Base-by-base conservation (phyloP, 2,329 filamentous ascomycete species). In the Byssothecium circinans region DNA sequence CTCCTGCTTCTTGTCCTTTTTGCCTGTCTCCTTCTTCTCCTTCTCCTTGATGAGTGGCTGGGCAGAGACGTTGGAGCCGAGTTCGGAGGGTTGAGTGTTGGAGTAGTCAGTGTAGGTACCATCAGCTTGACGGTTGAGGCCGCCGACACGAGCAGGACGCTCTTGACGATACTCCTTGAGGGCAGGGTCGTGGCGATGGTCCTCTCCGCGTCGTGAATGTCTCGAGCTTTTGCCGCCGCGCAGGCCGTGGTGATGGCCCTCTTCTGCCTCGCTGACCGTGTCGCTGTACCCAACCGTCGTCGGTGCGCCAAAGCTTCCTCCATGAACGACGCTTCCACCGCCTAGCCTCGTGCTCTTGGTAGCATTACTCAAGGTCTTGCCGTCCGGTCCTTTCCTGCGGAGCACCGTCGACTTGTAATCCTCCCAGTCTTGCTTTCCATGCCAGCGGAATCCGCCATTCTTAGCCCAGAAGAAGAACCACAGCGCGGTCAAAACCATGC, bases 401-500 rank as follows among this genome's bases (percentile, higher is more conserved):
- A 99, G 74, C 2, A 99, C 94, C 0, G 92, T 96, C 1, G 88
- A 87, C 71, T 97, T 97, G 82, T 99, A 99, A 65, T 99, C 94
- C 5, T 97, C 92, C 92, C 94, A 99, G 73, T 99, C 94, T 29
- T 83, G 79, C 54, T 95, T 43, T 77, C 81, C 81, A 79, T 81
- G 81, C 79, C 91, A 97, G 54, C 88, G 77, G 76, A 97, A 96
- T 12, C 94, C 94, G 52, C 94, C 94, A 61, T 97, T 96, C 74
- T 88, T 92, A 47, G 92, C 92, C 88, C 89, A 95, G 60, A 72
- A 95, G 81, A 99, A 97, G 81, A 99, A 96, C 91, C 94, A 99
- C 65, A 97, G 90, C 19, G 80, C 82, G 0, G 78, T 81, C 3
- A 88, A 49, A 19, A 94, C 87, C 66, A 97, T 87, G 25, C 75